Evolutionary conservation across 805 yeast species (phyloP).

Genomic region (Starmerella geochares): DNA sequence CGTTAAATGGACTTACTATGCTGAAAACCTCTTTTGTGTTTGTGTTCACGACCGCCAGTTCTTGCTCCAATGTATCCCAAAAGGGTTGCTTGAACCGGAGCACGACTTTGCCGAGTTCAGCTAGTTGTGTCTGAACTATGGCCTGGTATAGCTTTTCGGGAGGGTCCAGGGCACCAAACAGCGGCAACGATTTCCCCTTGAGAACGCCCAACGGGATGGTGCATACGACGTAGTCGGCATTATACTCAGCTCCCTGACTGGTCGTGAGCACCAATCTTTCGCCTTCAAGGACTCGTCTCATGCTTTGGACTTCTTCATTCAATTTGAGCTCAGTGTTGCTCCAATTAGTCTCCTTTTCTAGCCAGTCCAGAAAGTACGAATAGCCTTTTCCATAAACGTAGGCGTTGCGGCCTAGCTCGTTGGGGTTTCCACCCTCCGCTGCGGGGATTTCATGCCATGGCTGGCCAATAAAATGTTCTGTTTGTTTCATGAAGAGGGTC

Average conservation of each 20-base stretch:
- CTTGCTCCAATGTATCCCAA: conserved; percentile 45
- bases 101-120: conserved; percentile 62
- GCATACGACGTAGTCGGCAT: conserved; percentile 52
- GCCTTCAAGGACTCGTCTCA: conserved; percentile 19
- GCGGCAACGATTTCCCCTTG: conserved; percentile 24
- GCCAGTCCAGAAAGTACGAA: conserved; percentile 38
- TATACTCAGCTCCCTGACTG: conserved; percentile 29
- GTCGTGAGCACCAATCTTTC: conserved; percentile 28
- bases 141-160: conserved; percentile 37
- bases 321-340: conserved; percentile 32
- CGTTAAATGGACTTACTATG: conserved; percentile 50
- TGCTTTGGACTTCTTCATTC: conserved; percentile 39
- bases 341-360: conserved; percentile 34
- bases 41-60: conserved; percentile 15
- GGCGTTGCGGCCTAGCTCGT: conserved; percentile 71
- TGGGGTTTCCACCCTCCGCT: conserved; percentile 39
- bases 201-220: conserved; percentile 71
- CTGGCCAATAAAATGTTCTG: conserved; percentile 76
- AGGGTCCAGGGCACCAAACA: conserved; percentile 26
- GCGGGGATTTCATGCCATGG: conserved; percentile 59
- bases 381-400: conserved; percentile 37
- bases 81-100: conserved; percentile 54
- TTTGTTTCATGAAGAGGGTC: conserved; percentile 43
- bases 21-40: conserved; percentile 51
- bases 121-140: conserved; percentile 45